These are phyloP conservation scores for Angomonas ambiguus DNA, from an alignment of 208 protist genomes.

Conservation along the genomic window DNA sequence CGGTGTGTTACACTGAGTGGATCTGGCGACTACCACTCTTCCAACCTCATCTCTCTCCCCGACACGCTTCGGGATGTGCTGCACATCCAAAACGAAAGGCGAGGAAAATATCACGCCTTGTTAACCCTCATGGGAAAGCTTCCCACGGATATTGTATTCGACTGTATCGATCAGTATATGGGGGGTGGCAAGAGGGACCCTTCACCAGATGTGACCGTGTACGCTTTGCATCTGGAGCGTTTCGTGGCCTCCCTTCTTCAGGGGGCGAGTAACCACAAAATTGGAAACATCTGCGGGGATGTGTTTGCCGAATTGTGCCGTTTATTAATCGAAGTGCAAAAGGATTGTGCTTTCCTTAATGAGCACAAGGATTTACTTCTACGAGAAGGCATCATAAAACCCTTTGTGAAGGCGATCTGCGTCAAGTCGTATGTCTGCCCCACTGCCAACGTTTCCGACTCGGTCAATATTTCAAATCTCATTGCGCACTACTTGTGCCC, in stretches of 20 bases:
- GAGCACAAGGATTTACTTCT: constrained; percentile 15
- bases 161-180: constrained; percentile 18
- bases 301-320: constrained; percentile 53
- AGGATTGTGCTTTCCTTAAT: not conserved
- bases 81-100: constrained; percentile 53
- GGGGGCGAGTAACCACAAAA: constrained; percentile 75
- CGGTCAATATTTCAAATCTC: constrained; percentile 56
- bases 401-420: constrained; percentile 52
- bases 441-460: constrained; percentile 38
- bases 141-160: constrained; percentile 40
- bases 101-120: constrained; percentile 87
- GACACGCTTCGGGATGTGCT: constrained; percentile 46
- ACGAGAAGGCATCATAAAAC: constrained; percentile 37
- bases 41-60: not conserved
- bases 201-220: not conserved
- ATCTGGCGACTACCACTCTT: not conserved
- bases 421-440: constrained; percentile 21
- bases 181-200: not conserved
- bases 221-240: not conserved
- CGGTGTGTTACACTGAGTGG: not conserved
- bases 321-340: not conserved
- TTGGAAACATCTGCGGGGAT: constrained; percentile 74
- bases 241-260: constrained; percentile 36
- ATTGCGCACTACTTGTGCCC: constrained; percentile 76
- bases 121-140: constrained; percentile 54